These are phyloP conservation scores for Cryphonectria japonica DNA, from an alignment of 2,329 filamentous ascomycete species.

Conservation along the genomic window DNA sequence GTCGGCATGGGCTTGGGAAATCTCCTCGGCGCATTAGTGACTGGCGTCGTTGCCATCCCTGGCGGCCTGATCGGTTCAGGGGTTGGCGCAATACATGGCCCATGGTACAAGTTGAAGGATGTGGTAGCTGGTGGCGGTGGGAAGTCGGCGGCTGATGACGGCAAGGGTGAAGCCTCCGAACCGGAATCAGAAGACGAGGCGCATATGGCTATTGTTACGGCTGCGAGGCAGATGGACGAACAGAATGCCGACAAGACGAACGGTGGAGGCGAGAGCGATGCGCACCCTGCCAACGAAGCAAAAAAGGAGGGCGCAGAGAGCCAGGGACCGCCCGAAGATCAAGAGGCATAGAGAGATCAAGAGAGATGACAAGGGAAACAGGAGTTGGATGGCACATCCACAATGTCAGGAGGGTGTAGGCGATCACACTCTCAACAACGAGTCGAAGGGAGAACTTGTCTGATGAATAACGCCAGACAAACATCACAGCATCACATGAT, in stretches of 20 bases:
- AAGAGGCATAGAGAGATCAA: background rate
- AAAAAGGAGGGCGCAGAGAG: too few species aligned
- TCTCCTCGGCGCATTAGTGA: conserved; percentile 23
- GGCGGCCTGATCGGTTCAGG: conserved; percentile 27
- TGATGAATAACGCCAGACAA: background rate
- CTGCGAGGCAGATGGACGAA: conserved; percentile 24
- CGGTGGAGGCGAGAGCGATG: background rate
- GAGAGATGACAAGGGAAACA: background rate
- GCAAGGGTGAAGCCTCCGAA: conserved; percentile 15
- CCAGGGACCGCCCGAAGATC: background rate
- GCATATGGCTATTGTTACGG: conserved; percentile 23
- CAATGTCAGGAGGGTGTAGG: background rate
- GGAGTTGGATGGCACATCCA: background rate
- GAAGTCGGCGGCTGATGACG: conserved; percentile 7
- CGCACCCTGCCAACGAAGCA: background rate
- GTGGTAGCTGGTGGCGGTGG: conserved; percentile 6
- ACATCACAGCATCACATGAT: background rate
- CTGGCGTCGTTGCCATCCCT: conserved; percentile 27
- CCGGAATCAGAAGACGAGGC: conserved; percentile 6
- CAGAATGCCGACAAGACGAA: background rate
- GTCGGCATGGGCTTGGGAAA: conserved; percentile 29
- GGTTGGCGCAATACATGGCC: conserved; percentile 25
- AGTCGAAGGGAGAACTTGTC: background rate
- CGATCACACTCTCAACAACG: background rate
- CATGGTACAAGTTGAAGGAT: conserved; percentile 24